Conservation (phyloP, 257 asterid species). For the Lantana camara region DNA sequence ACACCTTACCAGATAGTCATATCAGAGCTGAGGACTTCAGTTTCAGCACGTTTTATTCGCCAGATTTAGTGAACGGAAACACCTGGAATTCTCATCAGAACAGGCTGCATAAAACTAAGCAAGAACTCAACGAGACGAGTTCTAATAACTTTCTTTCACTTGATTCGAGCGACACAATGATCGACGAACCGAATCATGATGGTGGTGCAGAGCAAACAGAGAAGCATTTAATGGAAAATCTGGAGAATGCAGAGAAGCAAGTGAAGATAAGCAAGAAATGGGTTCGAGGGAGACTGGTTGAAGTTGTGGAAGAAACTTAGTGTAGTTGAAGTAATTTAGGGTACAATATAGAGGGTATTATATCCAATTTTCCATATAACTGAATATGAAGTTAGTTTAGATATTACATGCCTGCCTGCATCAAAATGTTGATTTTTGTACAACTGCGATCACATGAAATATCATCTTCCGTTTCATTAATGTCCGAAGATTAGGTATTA, state of each 20-base stretch:
- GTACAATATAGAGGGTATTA: background rate
- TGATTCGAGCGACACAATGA: slow-evolving; percentile 19
- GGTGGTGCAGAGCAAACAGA: slow-evolving; percentile 26
- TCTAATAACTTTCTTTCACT: slow-evolving; percentile 33
- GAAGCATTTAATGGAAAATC: slow-evolving; percentile 25
- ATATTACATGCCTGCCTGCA: background rate
- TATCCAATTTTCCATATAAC: slow-evolving; percentile 30
- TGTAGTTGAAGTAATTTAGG: slow-evolving; percentile 33
- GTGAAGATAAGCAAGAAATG: slow-evolving; percentile 54
- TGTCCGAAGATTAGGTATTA: too few relatives aligned
- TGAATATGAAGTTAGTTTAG: background rate
- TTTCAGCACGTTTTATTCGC: slow-evolving; percentile 30
- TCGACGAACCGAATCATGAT: slow-evolving; percentile 26
- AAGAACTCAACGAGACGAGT: slow-evolving; percentile 22
- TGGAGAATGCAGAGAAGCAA: slow-evolving; percentile 7
- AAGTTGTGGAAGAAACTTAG: slow-evolving; percentile 57
- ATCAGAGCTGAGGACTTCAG: slow-evolving; percentile 25
- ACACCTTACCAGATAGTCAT: slow-evolving; percentile 32
- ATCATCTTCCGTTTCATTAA: too few relatives aligned
- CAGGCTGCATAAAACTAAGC: slow-evolving; percentile 31
- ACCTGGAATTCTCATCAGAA: slow-evolving; percentile 25
- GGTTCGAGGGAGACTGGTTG: slow-evolving; percentile 87
- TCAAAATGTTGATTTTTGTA: background rate
- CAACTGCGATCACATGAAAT: background rate
- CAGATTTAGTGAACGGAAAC: slow-evolving; percentile 43